Percentiles rank a stretch among this genome's conserved stretches.
These are phyloP conservation scores for Schizosaccharomyces japonicus DNA, from an alignment of 805 yeast genomes.

Conservation along the genomic window DNA sequence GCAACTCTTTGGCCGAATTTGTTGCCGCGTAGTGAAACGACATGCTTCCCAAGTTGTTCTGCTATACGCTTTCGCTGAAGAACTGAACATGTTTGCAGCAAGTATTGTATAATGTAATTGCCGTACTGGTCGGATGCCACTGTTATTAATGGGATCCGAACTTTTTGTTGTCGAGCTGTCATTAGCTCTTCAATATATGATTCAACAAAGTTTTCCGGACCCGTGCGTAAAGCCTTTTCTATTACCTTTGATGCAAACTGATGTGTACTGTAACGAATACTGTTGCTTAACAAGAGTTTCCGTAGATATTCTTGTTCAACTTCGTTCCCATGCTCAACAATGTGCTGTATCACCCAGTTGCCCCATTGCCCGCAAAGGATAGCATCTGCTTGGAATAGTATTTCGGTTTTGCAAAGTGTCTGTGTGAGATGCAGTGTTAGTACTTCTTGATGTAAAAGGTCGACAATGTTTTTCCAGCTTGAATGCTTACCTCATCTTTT, in stretches of 20 bases:
- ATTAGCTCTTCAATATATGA: constrained; percentile 14
- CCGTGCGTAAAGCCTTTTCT: constrained; percentile 16
- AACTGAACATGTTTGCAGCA: constrained; percentile 14
- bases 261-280: constrained; percentile 15
- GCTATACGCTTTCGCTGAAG: constrained; percentile 14
- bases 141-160: not conserved
- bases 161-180: not conserved
- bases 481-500: constrained; percentile 13
- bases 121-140: constrained; percentile 19
- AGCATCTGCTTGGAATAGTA: constrained; percentile 13
- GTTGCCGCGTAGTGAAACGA: constrained; percentile 10
- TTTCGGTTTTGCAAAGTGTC: constrained; percentile 16
- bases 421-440: not conserved
- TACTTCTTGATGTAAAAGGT: not conserved
- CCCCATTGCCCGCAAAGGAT: constrained; percentile 18
- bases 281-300: constrained; percentile 11
- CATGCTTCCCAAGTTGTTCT: constrained; percentile 14
- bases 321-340: constrained; percentile 16
- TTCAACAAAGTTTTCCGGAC: constrained; percentile 13
- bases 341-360: constrained; percentile 20
- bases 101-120: constrained; percentile 16
- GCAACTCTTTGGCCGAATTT: not conserved
- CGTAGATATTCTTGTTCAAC: constrained; percentile 13
- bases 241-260: constrained; percentile 18
- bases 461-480: too few relatives aligned